Percentiles rank a stretch among this genome's conserved stretches.
phyloP scores from a whole-genome alignment of 768 basidiomycete genomes.

The Tubosaeta brunneosetosa region DNA sequence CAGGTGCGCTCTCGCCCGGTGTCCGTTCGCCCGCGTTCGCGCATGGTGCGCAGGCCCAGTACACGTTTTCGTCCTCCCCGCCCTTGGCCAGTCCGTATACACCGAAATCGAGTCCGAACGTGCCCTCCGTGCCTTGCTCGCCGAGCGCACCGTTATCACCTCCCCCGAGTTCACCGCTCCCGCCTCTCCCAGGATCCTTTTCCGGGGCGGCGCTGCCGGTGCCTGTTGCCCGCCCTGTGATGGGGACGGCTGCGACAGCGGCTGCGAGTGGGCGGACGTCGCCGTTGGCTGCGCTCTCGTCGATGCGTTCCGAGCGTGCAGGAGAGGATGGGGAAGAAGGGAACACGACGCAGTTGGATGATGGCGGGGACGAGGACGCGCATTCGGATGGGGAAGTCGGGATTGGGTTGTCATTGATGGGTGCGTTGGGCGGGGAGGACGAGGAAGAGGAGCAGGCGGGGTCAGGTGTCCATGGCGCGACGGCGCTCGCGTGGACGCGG shows the following conservation, averaged over 20 bases:
- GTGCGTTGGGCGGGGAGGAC: constrained; percentile 39
- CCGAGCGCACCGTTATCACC: constrained; percentile 16
- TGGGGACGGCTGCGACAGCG: constrained; percentile 6
- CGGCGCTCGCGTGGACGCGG: constrained; percentile 27
- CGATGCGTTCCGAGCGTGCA: constrained; percentile 8
- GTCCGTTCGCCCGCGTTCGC: constrained; percentile 21
- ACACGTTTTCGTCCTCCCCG: constrained; percentile 12
- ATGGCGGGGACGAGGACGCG: constrained; percentile 19
- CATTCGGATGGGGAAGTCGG: constrained; percentile 59
- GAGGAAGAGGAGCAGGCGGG: constrained; percentile 13
- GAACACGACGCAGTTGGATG: constrained; percentile 16
- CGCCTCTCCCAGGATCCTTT: constrained; percentile 15
- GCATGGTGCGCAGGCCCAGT: constrained; percentile 9
- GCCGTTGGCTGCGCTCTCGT: constrained; percentile 11
- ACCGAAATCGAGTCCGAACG: background rate
- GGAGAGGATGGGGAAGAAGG: constrained; percentile 6
- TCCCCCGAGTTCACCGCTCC: constrained; percentile 20
- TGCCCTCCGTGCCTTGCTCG: constrained; percentile 1
- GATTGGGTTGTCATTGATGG: constrained; percentile 65
- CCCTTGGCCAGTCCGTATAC: constrained; percentile 1
- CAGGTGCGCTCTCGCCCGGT: constrained; percentile 18
- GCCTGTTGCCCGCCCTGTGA: background rate
- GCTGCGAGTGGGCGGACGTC: constrained; percentile 17
- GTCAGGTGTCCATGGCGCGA: background rate
- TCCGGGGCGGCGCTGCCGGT: background rate